Evolutionary conservation across 441 rosid genomes (phyloP), one percentile per base, ranked within the genome.

Genomic region (Populus tomentosa): DNA sequence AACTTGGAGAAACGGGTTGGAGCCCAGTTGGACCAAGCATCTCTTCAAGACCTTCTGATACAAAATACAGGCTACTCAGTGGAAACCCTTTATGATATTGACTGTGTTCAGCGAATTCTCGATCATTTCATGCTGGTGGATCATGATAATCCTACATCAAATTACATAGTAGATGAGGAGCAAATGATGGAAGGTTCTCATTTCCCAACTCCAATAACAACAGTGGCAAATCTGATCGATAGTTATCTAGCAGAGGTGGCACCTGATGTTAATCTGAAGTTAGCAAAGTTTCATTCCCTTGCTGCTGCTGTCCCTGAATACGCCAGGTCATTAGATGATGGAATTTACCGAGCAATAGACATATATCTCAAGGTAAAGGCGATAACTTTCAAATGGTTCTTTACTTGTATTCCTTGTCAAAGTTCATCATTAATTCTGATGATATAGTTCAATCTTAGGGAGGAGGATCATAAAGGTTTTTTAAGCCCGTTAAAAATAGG

Each of bases 201-300:
- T 77, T 80, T 91, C 28, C 85, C 82, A 38, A 91, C 84, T 24
- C 89, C 97, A 21, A 77, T 89, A 74, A 87, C 87, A 67, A 81
- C 87, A 87, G 97, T 95, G n/a, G 94, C 95, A 38, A 88, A 87
- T 77, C 82, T 95, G 70, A 86, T 94, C 24, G 98, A 95, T 75
- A 89, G 88, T 6, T 95, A 89, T 83, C 88, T 95, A 64, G 95
- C 95, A 10, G 97, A 95, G 85, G 99, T 95, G 67, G 98, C 97
- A 3, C 89, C 98, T 10, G 98, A 95, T 82, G 94, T 86, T 36
- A 95, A 95, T 87, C 83, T 95, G 84, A 95, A 91, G 88, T 68
- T 85, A 66, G 70, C 87, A 1, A 91, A 94, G 78, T 94, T 95
- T 83, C 92, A 89, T 80, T 84, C 97, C 1, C 86, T 95, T 64